A percentile compares a stretch with the other conserved stretches of the same genome.
Evolutionary conservation across 2,329 filamentous ascomycete genomes (phyloP).

Genomic region (Phyllosticta capitalensis): DNA sequence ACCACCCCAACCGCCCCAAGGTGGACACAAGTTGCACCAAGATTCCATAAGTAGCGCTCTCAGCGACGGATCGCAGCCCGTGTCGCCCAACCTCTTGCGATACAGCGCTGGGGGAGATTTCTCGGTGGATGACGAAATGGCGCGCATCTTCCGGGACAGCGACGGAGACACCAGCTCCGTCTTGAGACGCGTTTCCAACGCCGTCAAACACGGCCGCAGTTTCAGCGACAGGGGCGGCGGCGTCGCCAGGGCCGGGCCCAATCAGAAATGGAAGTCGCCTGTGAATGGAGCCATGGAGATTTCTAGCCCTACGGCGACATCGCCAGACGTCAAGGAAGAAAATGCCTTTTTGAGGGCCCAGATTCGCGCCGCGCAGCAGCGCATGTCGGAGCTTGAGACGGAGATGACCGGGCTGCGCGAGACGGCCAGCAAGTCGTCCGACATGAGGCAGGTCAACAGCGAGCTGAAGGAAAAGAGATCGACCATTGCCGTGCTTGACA

Average conservation of each 20-base stretch:
- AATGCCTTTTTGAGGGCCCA: constrained; percentile 52
- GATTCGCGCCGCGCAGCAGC: constrained; percentile 69
- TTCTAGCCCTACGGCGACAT: constrained; percentile 60
- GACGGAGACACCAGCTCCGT: constrained; percentile 42
- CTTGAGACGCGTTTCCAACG: constrained; percentile 81
- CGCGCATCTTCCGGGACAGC: constrained; percentile 61
- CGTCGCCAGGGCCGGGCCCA: constrained; percentile 22
- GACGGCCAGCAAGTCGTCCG: constrained; percentile 47
- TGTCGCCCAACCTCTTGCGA: constrained; percentile 29
- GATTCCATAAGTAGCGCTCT: constrained; percentile 38
- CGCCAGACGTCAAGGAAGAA: constrained; percentile 41
- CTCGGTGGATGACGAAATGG: constrained; percentile 92
- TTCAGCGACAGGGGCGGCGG: constrained; percentile 53
- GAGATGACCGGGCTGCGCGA: constrained; percentile 53
- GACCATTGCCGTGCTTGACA: constrained; percentile 88
- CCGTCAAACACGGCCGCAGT: constrained; percentile 84
- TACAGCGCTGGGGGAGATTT: constrained; percentile 74
- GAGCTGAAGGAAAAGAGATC: constrained; percentile 88
- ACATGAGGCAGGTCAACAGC: constrained; percentile 70
- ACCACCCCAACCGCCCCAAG: constrained; percentile 31
- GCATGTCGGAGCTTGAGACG: constrained; percentile 77
- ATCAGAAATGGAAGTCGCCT: constrained; percentile 29
- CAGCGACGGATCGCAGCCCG: constrained; percentile 27
- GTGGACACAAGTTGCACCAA: constrained; percentile 26
- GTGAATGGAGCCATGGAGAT: constrained; percentile 42